Percentiles rank a stretch among this genome's conserved stretches.
Conservation (phyloP, 2,329 filamentous ascomycete species). For the Xenoacremonium recifei region DNA sequence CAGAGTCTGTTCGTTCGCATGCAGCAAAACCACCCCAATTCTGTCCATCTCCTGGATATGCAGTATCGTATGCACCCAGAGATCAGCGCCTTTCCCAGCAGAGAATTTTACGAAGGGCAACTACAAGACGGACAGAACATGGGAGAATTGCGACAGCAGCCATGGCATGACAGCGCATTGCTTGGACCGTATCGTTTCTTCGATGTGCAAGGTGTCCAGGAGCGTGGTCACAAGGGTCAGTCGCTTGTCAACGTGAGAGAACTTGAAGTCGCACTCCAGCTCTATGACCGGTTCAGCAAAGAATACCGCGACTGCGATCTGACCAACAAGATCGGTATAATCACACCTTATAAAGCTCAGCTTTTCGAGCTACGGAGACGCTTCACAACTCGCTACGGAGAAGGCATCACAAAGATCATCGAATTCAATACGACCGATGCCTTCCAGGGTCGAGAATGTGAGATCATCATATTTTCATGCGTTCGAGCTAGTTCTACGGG, state of each 20-base stretch:
- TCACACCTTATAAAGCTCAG: slow-evolving; percentile 97
- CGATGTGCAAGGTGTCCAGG: slow-evolving; percentile 86
- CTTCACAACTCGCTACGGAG: slow-evolving; percentile 72
- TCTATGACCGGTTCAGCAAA: slow-evolving; percentile 75
- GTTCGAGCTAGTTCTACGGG: slow-evolving; percentile 88
- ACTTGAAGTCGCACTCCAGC: slow-evolving; percentile 77
- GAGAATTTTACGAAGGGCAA: slow-evolving; percentile 86
- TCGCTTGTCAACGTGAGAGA: slow-evolving; percentile 90
- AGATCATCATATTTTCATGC: slow-evolving; percentile 98
- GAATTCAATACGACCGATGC: slow-evolving; percentile 99
- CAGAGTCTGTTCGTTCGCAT: slow-evolving; percentile 98
- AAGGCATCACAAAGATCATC: slow-evolving; percentile 71
- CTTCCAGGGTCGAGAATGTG: slow-evolving; percentile 94
- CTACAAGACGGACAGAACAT: slow-evolving; percentile 85
- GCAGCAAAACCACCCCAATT: slow-evolving; percentile 85
- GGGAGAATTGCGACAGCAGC: slow-evolving; percentile 69
- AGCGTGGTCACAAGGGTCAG: slow-evolving; percentile 76
- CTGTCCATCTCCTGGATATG: slow-evolving; percentile 92
- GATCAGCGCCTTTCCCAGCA: slow-evolving; percentile 87
- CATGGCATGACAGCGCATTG: slow-evolving; percentile 81
- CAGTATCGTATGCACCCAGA: slow-evolving; percentile 99
- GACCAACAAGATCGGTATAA: slow-evolving; percentile 86
- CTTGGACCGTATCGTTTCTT: slow-evolving; percentile 96
- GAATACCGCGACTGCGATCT: slow-evolving; percentile 72
- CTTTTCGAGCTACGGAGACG: slow-evolving; percentile 73